phyloP scores from a whole-genome alignment of 352 stramenopile genomes.

The Phytophthora multivora region DNA sequence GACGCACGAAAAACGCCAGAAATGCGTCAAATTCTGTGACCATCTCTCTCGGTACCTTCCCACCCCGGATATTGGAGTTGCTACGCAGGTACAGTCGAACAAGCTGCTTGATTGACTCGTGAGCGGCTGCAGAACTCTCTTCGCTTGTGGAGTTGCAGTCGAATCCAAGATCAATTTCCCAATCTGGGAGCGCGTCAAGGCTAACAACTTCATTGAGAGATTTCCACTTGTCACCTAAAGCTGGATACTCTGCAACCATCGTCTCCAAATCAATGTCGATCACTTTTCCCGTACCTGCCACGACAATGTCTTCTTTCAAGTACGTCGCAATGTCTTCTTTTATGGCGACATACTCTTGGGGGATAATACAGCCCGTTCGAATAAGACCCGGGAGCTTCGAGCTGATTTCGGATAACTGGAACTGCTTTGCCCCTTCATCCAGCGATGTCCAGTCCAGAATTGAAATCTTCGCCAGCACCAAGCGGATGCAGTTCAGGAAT shows the following conservation, averaged over 20 bases:
- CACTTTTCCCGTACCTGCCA: constrained; percentile 19
- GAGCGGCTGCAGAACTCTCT: constrained; percentile 18
- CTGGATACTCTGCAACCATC: constrained; percentile 37
- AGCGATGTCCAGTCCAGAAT: constrained; percentile 84
- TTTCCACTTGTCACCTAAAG: constrained; percentile 45
- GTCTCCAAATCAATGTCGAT: constrained; percentile 37
- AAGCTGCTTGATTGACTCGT: constrained; percentile 32
- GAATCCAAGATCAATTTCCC: constrained; percentile 53
- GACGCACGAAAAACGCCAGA: constrained; percentile 58
- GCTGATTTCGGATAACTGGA: constrained; percentile 59
- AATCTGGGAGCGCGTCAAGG: constrained; percentile 43
- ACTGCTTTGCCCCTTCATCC: constrained; percentile 60
- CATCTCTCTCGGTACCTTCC: constrained; percentile 26
- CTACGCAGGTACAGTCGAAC: constrained; percentile 37
- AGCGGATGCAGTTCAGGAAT: constrained; percentile 75
- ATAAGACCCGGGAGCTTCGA: constrained; percentile 52
- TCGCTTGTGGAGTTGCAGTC: constrained; percentile 27
- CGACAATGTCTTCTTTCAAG: constrained; percentile 35
- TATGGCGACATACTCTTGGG: constrained; percentile 23
- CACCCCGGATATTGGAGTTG: constrained; percentile 4
- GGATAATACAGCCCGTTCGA: constrained; percentile 48
- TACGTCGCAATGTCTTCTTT: constrained; percentile 21
- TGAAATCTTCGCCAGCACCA: constrained; percentile 78
- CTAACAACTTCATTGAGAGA: constrained; percentile 7
- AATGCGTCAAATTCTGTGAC: constrained; percentile 64